phyloP scores from a whole-genome alignment of 2,329 filamentous ascomycete genomes.

The Curvularia eragrostidis region DNA sequence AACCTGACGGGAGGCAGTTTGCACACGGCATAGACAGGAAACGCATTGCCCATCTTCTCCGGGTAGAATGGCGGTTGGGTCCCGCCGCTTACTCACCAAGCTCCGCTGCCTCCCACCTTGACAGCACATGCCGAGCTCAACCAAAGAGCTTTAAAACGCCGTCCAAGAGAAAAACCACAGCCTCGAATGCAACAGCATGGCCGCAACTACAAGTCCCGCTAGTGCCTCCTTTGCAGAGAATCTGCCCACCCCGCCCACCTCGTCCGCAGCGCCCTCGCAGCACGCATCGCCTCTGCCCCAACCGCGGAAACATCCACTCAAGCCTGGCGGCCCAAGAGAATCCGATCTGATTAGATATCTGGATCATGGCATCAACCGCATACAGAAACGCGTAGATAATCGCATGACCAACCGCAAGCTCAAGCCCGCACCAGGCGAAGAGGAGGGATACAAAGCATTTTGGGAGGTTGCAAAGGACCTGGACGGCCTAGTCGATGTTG shows the following conservation, averaged over 20 bases:
- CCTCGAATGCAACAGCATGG: constrained; percentile 8
- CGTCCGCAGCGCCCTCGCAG: constrained; percentile 52
- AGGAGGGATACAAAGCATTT: constrained; percentile 66
- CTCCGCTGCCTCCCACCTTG: constrained; percentile 20
- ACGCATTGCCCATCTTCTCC: background rate
- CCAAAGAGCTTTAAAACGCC: background rate
- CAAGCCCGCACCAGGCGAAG: constrained; percentile 49
- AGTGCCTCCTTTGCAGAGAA: constrained; percentile 9
- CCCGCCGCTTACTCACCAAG: constrained; percentile 24
- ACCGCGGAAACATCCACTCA: constrained; percentile 60
- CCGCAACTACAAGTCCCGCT: constrained; percentile 11
- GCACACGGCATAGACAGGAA: background rate
- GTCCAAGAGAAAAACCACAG: constrained; percentile 1
- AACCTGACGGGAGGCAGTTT: background rate
- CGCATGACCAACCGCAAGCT: constrained; percentile 55
- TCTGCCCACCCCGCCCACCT: constrained; percentile 57
- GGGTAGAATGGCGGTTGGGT: constrained; percentile 26
- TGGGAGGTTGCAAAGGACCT: constrained; percentile 76
- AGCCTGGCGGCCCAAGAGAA: constrained; percentile 65
- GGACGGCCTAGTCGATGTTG: constrained; percentile 74
- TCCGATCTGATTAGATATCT: constrained; percentile 64
- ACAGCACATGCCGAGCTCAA: constrained; percentile 4
- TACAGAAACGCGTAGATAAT: constrained; percentile 42
- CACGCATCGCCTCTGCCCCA: constrained; percentile 57
- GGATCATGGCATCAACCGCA: constrained; percentile 56